Evolutionary conservation across 495 filamentous ascomycete genomes (phyloP).

Genomic region (Daldinia loculata): DNA sequence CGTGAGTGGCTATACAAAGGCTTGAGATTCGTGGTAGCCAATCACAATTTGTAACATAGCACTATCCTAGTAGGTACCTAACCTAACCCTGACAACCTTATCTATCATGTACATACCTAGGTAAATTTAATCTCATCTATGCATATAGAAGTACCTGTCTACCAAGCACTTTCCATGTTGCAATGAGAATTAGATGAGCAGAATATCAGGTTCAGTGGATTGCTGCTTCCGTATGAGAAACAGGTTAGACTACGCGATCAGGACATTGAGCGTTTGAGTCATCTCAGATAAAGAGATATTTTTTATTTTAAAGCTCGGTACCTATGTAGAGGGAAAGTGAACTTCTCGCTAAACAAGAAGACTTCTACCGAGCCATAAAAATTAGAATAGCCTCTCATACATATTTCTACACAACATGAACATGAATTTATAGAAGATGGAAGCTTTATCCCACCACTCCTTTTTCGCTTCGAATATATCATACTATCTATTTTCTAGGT

Average conservation of each 20-base stretch:
- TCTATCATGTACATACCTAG: not conserved
- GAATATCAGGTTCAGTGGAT: not conserved
- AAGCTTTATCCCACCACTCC: constrained; percentile 4
- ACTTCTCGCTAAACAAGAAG: constrained; percentile 4
- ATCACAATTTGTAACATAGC: not conserved
- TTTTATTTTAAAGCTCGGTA: not conserved
- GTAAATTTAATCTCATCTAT: not conserved
- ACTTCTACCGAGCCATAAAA: not conserved
- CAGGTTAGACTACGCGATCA: constrained; percentile 29
- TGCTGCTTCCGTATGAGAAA: constrained; percentile 20
- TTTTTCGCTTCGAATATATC: constrained; percentile 15
- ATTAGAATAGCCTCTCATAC: constrained; percentile 7
- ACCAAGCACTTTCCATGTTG: constrained; percentile 10
- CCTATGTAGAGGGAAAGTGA: not conserved
- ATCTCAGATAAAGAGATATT: constrained; percentile 7
- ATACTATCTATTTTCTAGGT: not conserved
- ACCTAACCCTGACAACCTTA: not conserved
- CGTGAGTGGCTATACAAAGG: constrained; percentile 11
- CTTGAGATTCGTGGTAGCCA: not conserved
- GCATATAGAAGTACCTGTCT: not conserved
- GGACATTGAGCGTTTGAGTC: constrained; percentile 19
- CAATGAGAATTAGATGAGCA: constrained; percentile 17
- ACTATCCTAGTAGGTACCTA: not conserved
- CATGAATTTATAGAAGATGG: constrained; percentile 15
- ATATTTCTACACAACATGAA: constrained; percentile 1